Evolutionary conservation across 176 grass and related monocot species (phyloP).

Genomic region (Aegilops umbellulata): DNA sequence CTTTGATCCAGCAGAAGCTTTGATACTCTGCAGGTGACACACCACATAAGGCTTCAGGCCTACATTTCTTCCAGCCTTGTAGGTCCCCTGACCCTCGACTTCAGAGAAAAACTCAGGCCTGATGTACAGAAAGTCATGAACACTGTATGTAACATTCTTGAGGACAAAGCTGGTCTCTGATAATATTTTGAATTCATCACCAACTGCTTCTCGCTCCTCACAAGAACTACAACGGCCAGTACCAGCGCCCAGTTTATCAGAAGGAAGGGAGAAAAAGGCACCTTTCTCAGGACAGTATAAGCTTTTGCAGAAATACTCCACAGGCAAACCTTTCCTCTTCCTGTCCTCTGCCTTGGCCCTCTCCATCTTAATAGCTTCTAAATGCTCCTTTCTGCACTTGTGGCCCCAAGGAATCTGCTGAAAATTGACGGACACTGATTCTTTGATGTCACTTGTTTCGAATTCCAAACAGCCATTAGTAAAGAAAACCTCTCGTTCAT

Average conservation of each 20-base stretch:
- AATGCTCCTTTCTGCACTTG: slow-evolving; percentile 51
- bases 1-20: slow-evolving; percentile 31
- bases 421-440: slow-evolving; percentile 52
- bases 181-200: slow-evolving; percentile 43
- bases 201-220: slow-evolving; percentile 23
- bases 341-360: slow-evolving; percentile 53
- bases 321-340: slow-evolving; percentile 53
- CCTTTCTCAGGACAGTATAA: slow-evolving; percentile 70
- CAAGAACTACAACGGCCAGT: slow-evolving; percentile 64
- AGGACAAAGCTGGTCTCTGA: slow-evolving; percentile 57
- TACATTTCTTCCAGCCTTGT: slow-evolving; percentile 74
- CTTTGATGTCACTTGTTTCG: slow-evolving; percentile 53
- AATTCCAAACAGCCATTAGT: slow-evolving; percentile 62
- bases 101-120: slow-evolving; percentile 46
- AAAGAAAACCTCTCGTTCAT: slow-evolving; percentile 70
- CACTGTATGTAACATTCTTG: slow-evolving; percentile 46
- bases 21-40: slow-evolving; percentile 52
- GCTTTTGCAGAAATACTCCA: slow-evolving; percentile 64
- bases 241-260: slow-evolving; percentile 54
- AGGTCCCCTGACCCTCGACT: slow-evolving; percentile 10
- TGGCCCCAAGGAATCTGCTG: slow-evolving; percentile 42
- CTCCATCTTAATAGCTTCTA: slow-evolving; percentile 36
- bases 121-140: slow-evolving; percentile 68
- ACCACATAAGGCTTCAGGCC: slow-evolving; percentile 72
- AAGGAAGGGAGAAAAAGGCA: slow-evolving; percentile 56